These are phyloP conservation scores for Chenopodium album DNA, from an alignment of 148 eudicot species.

Conservation along the genomic window DNA sequence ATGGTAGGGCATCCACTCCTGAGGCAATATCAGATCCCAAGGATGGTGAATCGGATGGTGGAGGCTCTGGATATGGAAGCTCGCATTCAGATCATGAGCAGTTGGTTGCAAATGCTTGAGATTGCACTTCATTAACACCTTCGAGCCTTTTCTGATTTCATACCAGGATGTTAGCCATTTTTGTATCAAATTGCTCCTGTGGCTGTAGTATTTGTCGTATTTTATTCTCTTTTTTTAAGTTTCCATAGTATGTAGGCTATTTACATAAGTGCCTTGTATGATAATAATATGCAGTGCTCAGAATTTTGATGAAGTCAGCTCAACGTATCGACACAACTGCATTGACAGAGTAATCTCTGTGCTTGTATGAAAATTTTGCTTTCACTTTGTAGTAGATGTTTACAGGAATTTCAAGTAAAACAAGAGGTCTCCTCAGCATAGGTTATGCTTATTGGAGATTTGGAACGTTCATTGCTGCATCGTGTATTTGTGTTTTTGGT, in stretches of 20 bases:
- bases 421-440: no score
- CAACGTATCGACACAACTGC: neutral
- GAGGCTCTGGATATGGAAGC: slow-evolving; percentile 27
- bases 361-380: neutral
- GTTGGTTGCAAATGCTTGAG: slow-evolving; percentile 52
- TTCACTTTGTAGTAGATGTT: neutral
- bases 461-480: no score
- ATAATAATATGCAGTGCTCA: neutral
- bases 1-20: slow-evolving; percentile 37
- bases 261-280: slow-evolving; percentile 14
- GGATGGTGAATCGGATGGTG: slow-evolving; percentile 25
- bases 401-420: no score
- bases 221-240: neutral
- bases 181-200: neutral
- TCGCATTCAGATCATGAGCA: slow-evolving; percentile 52
- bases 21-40: slow-evolving; percentile 21
- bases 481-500: no score
- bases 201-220: slow-evolving; percentile 8
- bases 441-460: no score
- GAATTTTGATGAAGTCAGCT: slow-evolving; percentile 2
- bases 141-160: neutral
- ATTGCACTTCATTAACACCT: neutral
- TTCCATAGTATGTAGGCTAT: neutral
- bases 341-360: neutral
- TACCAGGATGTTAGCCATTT: slow-evolving; percentile 2